A percentile compares a stretch with the other conserved stretches of the same genome.
Evolutionary conservation across 495 filamentous ascomycete species (phyloP).

Genomic region (Daldinia loculata): DNA sequence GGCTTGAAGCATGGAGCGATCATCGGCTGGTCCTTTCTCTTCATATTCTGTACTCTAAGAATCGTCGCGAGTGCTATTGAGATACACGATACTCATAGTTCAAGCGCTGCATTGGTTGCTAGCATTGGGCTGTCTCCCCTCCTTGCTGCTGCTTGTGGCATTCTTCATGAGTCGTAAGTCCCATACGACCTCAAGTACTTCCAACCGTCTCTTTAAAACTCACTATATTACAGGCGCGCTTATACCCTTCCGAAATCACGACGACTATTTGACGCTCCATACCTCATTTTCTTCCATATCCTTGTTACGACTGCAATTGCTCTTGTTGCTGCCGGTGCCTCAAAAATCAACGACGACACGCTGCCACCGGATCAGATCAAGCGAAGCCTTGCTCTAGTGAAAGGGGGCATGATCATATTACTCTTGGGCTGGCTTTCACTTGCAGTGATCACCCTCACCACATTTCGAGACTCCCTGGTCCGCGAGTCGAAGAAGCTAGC

Average conservation of each 20-base stretch:
- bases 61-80: constrained; percentile 50
- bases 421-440: constrained; percentile 49
- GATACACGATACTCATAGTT: constrained; percentile 38
- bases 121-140: constrained; percentile 57
- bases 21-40: constrained; percentile 53
- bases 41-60: constrained; percentile 51
- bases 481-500: background rate
- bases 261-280: constrained; percentile 21
- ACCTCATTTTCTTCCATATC: constrained; percentile 40
- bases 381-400: constrained; percentile 34
- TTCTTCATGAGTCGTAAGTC: constrained; percentile 56
- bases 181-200: background rate
- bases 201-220: constrained; percentile 3
- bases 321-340: constrained; percentile 43
- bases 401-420: constrained; percentile 47
- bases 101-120: constrained; percentile 48
- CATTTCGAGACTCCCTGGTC: constrained; percentile 23
- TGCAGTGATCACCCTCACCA: constrained; percentile 32
- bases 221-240: constrained; percentile 19
- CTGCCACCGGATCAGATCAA: constrained; percentile 34
- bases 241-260: constrained; percentile 37
- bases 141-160: constrained; percentile 48
- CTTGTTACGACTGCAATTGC: constrained; percentile 41
- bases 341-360: constrained; percentile 37
- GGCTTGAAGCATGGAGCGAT: constrained; percentile 44